Conservation (phyloP, 306 rosid species). For the Inga oerstediana region DNA sequence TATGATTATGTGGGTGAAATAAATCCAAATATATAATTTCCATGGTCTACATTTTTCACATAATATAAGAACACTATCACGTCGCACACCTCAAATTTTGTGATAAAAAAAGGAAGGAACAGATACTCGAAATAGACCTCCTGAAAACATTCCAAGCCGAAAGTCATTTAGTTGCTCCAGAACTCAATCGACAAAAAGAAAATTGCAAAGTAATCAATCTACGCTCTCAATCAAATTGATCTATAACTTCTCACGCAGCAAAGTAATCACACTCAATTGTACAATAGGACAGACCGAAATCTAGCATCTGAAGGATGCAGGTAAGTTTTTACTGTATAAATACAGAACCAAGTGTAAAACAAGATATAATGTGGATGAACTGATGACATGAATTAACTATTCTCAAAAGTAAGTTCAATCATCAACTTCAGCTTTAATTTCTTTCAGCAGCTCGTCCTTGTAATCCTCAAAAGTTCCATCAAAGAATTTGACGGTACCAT, state of each 20-base stretch:
- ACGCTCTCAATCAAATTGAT: neutral
- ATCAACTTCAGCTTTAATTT: constrained; percentile 66
- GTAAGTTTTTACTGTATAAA: neutral
- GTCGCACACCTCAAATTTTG: neutral
- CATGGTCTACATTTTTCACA: neutral
- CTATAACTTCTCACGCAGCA: constrained; percentile 18
- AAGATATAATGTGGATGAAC: neutral
- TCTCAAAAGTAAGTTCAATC: constrained; percentile 40
- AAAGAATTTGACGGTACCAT: constrained; percentile 55
- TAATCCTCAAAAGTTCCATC: constrained; percentile 61
- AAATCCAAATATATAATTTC: neutral
- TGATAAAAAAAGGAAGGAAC: neutral
- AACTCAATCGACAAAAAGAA: neutral
- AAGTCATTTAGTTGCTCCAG: neutral
- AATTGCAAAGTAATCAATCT: neutral
- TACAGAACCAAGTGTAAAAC: neutral
- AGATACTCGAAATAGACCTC: neutral
- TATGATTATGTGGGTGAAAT: neutral
- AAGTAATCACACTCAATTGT: constrained; percentile 32
- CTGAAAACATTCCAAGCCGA: neutral
- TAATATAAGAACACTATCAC: neutral
- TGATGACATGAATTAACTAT: neutral
- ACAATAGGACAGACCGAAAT: constrained; percentile 2
- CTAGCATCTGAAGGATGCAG: constrained; percentile 16
- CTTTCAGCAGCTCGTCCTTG: constrained; percentile 59